Evolutionary conservation across 257 asterid genomes (phyloP).

Genomic region (Ehretia macrophylla): DNA sequence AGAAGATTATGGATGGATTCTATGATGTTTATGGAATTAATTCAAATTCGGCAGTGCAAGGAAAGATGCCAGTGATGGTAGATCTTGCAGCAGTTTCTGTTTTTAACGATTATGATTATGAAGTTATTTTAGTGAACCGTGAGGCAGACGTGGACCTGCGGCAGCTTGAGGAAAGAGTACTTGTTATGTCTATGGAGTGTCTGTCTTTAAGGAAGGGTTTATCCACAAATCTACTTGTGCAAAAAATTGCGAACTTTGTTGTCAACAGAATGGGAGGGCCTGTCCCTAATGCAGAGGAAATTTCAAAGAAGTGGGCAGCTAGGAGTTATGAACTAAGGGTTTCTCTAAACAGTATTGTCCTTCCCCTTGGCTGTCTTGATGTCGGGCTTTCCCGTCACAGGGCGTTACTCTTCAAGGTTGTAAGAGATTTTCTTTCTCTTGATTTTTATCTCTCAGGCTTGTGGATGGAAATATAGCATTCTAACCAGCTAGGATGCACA

Average conservation of each 20-base stretch:
- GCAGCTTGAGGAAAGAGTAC: slow-evolving; percentile 79
- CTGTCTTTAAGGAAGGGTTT: slow-evolving; percentile 45
- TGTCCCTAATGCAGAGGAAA: slow-evolving; percentile 82
- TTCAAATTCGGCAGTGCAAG: slow-evolving; percentile 53
- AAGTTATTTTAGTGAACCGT: slow-evolving; percentile 81
- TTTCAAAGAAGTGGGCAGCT: slow-evolving; percentile 72
- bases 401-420: slow-evolving; percentile 96
- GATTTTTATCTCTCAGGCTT: slow-evolving; percentile 13
- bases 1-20: slow-evolving; percentile 88
- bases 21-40: slow-evolving; percentile 80
- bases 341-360: slow-evolving; percentile 45
- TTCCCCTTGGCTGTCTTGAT: slow-evolving; percentile 90
- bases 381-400: slow-evolving; percentile 97
- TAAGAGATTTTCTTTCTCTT: slow-evolving; percentile 19
- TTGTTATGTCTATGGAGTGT: slow-evolving; percentile 51
- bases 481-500: neutral
- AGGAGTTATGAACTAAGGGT: slow-evolving; percentile 63
- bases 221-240: slow-evolving; percentile 49
- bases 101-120: slow-evolving; percentile 54
- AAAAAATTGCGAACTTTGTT: slow-evolving; percentile 75
- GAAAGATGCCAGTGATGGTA: slow-evolving; percentile 66
- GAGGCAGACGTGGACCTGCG: slow-evolving; percentile 59
- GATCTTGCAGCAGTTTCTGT: slow-evolving; percentile 69
- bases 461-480: neutral
- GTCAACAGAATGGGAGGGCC: slow-evolving; percentile 94